A percentile compares a stretch with the other conserved stretches of the same genome.
Conservation (phyloP, 331 rosid species). For the Malus hybrid region DNA sequence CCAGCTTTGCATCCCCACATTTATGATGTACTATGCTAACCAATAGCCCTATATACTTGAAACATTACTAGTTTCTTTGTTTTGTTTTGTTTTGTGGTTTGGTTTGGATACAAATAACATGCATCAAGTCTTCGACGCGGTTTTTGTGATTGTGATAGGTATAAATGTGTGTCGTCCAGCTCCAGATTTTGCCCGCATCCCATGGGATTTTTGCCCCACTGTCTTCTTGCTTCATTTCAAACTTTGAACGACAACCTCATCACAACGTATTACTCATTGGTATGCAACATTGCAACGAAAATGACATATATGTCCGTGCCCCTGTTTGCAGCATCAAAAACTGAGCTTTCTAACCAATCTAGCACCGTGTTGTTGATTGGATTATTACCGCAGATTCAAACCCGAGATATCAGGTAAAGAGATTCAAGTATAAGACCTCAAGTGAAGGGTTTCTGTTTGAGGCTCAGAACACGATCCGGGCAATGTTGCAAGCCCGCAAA, state of each 20-base stretch:
- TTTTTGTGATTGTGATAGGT: neutral
- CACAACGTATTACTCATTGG: no score
- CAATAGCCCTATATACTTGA: no score
- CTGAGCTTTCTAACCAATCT: neutral
- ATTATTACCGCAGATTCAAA: no score
- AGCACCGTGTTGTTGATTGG: neutral
- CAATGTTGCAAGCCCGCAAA: neutral
- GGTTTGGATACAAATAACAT: no score
- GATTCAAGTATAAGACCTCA: no score
- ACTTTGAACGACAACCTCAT: constrained; percentile 6
- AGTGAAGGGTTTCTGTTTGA: no score
- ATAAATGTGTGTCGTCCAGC: neutral
- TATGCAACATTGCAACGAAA: neutral
- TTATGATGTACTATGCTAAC: no score
- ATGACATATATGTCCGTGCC: neutral
- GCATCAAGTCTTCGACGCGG: neutral
- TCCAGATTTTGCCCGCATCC: constrained; percentile 12
- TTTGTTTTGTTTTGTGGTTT: no score
- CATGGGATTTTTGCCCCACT: constrained; percentile 10
- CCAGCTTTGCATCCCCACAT: neutral
- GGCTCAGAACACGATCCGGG: no score
- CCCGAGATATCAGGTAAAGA: no score
- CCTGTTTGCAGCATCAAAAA: no score
- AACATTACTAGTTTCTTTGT: no score
- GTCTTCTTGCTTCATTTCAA: neutral